A percentile compares a stretch with the other conserved stretches of the same genome.
Conservation (phyloP, 495 filamentous ascomycete species). For the Elaphomyces granulatus region DNA sequence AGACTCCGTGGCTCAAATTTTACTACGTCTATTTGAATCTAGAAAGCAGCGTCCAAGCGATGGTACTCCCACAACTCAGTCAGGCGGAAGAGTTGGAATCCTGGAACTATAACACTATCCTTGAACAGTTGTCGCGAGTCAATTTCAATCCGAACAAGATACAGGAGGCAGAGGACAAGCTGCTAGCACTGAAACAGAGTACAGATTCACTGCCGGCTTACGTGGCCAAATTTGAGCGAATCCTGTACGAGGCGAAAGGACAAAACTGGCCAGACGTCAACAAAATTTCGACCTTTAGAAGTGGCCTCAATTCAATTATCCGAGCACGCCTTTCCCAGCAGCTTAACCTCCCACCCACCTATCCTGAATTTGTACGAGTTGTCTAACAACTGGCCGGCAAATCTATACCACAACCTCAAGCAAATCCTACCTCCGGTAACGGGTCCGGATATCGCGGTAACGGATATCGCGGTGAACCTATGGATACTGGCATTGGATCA, state of each 20-base stretch:
- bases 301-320: background rate
- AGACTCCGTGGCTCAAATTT: background rate
- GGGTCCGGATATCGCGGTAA: too few relatives aligned
- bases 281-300: background rate
- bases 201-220: background rate
- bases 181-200: background rate
- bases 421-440: too few relatives aligned
- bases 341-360: background rate
- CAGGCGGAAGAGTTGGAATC: background rate
- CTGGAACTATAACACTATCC: background rate
- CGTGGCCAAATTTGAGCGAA: conserved; percentile 4
- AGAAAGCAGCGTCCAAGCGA: too few relatives aligned
- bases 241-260: background rate
- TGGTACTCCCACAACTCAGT: background rate
- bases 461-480: too few relatives aligned
- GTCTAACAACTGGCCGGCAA: background rate
- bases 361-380: background rate
- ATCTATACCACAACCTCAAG: too few relatives aligned
- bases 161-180: conserved; percentile 1
- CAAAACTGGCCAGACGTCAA: conserved; percentile 1
- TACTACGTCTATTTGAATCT: conserved; percentile 1
- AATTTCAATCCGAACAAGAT: too few relatives aligned
- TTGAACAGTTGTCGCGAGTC: background rate
- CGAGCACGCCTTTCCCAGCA: background rate
- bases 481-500: too few relatives aligned